Percentiles rank a stretch among this genome's conserved stretches.
Conservation (phyloP, 2,329 filamentous ascomycete genomes). For the Scedosporium minutisporum region DNA sequence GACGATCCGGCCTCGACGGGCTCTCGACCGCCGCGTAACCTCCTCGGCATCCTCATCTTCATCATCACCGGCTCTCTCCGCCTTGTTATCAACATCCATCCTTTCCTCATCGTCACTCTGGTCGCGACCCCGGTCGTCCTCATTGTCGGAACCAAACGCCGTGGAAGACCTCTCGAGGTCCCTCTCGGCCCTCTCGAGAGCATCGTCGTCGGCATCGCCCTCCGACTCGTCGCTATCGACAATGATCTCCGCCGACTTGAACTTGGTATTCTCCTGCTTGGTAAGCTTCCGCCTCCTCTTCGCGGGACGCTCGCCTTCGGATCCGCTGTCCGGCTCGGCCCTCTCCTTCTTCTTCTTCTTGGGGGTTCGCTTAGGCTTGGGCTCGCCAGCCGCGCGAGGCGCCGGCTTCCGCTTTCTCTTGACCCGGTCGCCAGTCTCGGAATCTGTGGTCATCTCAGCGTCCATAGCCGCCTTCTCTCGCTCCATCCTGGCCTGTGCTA, state of each 20-base stretch:
- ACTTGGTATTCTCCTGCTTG: constrained; percentile 50
- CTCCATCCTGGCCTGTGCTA: constrained; percentile 61
- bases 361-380: constrained; percentile 29
- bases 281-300: constrained; percentile 27
- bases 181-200: constrained; percentile 19
- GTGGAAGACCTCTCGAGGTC: constrained; percentile 15
- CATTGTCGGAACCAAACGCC: constrained; percentile 14
- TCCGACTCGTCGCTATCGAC: constrained; percentile 61
- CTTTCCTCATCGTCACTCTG: constrained; percentile 27
- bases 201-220: constrained; percentile 23
- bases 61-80: constrained; percentile 24
- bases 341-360: constrained; percentile 48
- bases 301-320: constrained; percentile 33
- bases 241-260: constrained; percentile 77
- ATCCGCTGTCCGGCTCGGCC: constrained; percentile 31
- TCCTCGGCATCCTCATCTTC: constrained; percentile 45
- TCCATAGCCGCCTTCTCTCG: constrained; percentile 59
- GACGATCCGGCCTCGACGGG: constrained; percentile 40
- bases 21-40: constrained; percentile 30
- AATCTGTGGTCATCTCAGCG: constrained; percentile 73
- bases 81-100: constrained; percentile 43
- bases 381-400: constrained; percentile 26
- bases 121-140: constrained; percentile 16
- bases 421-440: constrained; percentile 70
- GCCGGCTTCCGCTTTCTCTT: constrained; percentile 57